These are phyloP conservation scores for Cordyceps farinosa DNA, from an alignment of 2,329 filamentous ascomycete genomes.

Conservation along the genomic window DNA sequence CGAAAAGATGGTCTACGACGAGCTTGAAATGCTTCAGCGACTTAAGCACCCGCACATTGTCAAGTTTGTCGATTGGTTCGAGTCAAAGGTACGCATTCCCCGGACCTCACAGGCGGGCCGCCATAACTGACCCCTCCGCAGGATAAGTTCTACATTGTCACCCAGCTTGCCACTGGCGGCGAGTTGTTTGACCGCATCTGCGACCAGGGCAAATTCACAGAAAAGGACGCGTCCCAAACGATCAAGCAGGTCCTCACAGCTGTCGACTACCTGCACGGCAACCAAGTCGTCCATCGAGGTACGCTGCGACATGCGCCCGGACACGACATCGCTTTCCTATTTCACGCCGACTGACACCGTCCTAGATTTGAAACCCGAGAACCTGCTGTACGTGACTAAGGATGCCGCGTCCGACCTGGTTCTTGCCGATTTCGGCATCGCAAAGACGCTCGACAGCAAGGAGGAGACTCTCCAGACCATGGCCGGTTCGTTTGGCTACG, in stretches of 20 bases:
- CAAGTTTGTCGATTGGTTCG: conserved; percentile 97
- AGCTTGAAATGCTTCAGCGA: conserved; percentile 87
- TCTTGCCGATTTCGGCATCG: conserved; percentile 95
- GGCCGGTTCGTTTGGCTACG: conserved; percentile 97
- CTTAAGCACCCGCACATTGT: conserved; percentile 95
- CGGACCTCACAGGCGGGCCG: neutral
- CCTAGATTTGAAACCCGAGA: conserved; percentile 93
- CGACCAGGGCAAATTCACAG: conserved; percentile 95
- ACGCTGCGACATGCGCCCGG: conserved; percentile 18
- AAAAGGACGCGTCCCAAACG: conserved; percentile 94
- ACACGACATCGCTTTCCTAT: neutral
- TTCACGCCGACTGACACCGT: neutral
- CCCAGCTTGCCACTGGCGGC: conserved; percentile 89
- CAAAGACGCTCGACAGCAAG: conserved; percentile 91
- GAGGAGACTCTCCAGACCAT: conserved; percentile 94
- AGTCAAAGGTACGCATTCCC: conserved; percentile 70
- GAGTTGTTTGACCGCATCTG: conserved; percentile 98
- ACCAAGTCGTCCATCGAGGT: conserved; percentile 96
- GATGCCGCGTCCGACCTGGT: conserved; percentile 79
- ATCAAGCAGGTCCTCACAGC: conserved; percentile 92
- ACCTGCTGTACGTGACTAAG: conserved; percentile 85
- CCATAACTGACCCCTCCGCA: conserved; percentile 33
- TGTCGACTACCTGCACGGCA: conserved; percentile 89
- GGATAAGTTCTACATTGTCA: conserved; percentile 99
- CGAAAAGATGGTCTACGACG: conserved; percentile 97